Conservation (phyloP, 1,139 yeast genomes). For the Blastobotrys buckinghamii region DNA sequence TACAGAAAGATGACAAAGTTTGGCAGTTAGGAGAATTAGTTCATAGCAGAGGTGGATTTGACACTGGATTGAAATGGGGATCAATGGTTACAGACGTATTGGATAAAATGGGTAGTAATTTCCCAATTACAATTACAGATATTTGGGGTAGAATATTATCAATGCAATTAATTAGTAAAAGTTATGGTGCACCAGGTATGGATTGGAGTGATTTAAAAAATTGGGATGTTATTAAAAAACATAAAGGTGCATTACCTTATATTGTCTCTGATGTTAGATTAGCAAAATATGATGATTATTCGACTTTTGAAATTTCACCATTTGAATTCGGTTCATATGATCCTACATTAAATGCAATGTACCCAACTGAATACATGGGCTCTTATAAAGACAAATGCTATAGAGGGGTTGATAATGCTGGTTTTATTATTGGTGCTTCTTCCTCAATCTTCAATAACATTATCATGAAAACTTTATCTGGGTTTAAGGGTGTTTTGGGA, state of each 20-base stretch:
- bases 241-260: constrained; percentile 79
- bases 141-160: constrained; percentile 85
- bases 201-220: constrained; percentile 60
- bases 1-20: constrained; percentile 15
- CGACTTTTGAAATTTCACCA: constrained; percentile 75
- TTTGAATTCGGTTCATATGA: constrained; percentile 91
- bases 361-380: constrained; percentile 68
- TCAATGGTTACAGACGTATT: constrained; percentile 44
- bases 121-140: constrained; percentile 63
- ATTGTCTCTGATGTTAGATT: constrained; percentile 71
- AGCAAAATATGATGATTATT: constrained; percentile 42
- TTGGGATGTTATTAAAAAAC: constrained; percentile 44
- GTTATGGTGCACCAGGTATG: constrained; percentile 53
- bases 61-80: constrained; percentile 42
- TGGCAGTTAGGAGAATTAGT: constrained; percentile 11
- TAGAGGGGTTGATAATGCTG: constrained; percentile 69
- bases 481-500: neutral
- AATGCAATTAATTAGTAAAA: constrained; percentile 53
- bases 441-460: constrained; percentile 70
- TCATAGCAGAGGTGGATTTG: constrained; percentile 37
- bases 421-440: constrained; percentile 68
- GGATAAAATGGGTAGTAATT: constrained; percentile 64
- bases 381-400: constrained; percentile 55
- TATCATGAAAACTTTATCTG: constrained; percentile 10
- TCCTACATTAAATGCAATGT: constrained; percentile 61